Evolutionary conservation across 257 asterid genomes (phyloP).

Genomic region (Nicotiana paniculata): DNA sequence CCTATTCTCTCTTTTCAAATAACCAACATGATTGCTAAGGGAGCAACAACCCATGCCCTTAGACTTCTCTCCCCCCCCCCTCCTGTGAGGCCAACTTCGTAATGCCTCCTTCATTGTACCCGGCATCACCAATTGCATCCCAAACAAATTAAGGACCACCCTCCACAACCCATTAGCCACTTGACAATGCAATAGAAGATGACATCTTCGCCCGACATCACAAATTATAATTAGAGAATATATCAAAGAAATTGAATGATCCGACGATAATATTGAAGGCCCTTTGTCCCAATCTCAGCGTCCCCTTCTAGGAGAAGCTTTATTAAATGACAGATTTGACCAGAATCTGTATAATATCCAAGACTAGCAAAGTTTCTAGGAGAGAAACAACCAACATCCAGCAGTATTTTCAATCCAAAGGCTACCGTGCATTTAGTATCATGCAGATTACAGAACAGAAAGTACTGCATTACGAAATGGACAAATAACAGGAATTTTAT

Average conservation of each 20-base stretch:
- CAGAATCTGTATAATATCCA: not conserved
- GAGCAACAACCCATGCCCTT: too few species aligned
- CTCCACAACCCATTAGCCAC: too few species aligned
- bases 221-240: not conserved
- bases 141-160: too few species aligned
- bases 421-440: not conserved
- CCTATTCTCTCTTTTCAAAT: too few species aligned
- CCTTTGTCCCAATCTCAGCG: not conserved
- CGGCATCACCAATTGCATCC: too few species aligned
- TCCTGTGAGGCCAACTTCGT: too few species aligned
- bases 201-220: too few species aligned
- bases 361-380: not conserved
- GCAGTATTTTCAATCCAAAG: not conserved
- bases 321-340: not conserved
- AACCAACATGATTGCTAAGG: too few species aligned
- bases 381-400: not conserved
- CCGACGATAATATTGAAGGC: not conserved
- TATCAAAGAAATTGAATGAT: not conserved
- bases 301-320: not conserved
- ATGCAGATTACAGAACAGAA: not conserved
- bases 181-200: too few species aligned
- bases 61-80: too few species aligned
- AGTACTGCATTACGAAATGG: not conserved
- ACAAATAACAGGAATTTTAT: slow-evolving; percentile 16
- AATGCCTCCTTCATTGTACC: too few species aligned